phyloP scores from a whole-genome alignment of 2,329 filamentous ascomycete species.

The Blastomyces emzantsi region DNA sequence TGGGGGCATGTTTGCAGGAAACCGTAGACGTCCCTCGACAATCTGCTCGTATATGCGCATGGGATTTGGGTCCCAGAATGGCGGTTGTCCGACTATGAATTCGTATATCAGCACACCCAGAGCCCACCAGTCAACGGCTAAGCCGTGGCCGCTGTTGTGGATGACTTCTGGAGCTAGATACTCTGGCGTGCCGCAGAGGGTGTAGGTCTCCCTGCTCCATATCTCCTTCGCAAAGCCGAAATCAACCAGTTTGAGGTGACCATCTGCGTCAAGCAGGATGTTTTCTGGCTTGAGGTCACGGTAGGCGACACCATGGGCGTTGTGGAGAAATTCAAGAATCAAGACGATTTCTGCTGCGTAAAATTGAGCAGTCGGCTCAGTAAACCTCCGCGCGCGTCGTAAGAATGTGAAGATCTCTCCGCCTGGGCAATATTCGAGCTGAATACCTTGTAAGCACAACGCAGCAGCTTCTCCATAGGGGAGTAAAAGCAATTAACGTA shows the following conservation, averaged over 20 bases:
- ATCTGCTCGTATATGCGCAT: slow-evolving; percentile 63
- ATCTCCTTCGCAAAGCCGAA: slow-evolving; percentile 62
- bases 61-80: slow-evolving; percentile 60
- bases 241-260: slow-evolving; percentile 57
- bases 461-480: too few species aligned
- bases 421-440: slow-evolving; percentile 59
- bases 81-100: slow-evolving; percentile 57
- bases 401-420: slow-evolving; percentile 60
- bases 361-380: slow-evolving; percentile 54
- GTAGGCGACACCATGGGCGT: slow-evolving; percentile 56
- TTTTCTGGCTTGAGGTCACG: slow-evolving; percentile 60
- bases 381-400: slow-evolving; percentile 52
- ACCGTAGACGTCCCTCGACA: slow-evolving; percentile 54
- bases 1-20: slow-evolving; percentile 49
- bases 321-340: slow-evolving; percentile 56
- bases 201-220: slow-evolving; percentile 51
- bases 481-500: slow-evolving; percentile 22
- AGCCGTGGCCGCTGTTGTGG: slow-evolving; percentile 55
- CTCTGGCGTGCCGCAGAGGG: slow-evolving; percentile 57
- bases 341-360: slow-evolving; percentile 59
- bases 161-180: slow-evolving; percentile 61
- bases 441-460: slow-evolving; percentile 18
- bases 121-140: slow-evolving; percentile 62
- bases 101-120: slow-evolving; percentile 59
- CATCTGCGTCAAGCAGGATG: slow-evolving; percentile 56